Evolutionary conservation across 2,329 filamentous ascomycete genomes (phyloP), one percentile per base, ranked within the genome.

Genomic region (Claviceps sorghi): DNA sequence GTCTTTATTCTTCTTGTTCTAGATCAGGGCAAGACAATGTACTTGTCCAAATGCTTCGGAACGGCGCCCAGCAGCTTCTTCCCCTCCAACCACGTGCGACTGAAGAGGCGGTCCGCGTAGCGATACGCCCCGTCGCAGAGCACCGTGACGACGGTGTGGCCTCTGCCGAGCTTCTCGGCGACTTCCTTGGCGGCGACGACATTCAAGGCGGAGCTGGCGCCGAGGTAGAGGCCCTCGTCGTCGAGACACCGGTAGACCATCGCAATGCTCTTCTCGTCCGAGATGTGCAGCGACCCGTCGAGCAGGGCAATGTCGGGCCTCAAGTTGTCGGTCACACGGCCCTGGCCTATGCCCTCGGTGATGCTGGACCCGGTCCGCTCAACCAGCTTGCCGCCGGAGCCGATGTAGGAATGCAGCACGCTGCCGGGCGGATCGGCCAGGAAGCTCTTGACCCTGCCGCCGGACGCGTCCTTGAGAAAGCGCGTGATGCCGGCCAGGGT

Each of bases 191-290:
- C 93, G 1, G 93, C 93, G 7, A 91, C 93, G 15, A 98, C 93
- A 65, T 98, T 98, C 62, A 98, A 73, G 54, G 88, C 86, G 26
- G 88, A 95, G 71, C 88, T 95, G 40, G 93, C 93, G 56, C 93
- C 93, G 2, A 98, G 77, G 67, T 98, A 98, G 50, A 98, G 71
- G 2, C 93, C 93, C 67, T 98, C 93, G 70, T 97, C 89, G 62
- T 97, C 90, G 57, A 98, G 74, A 64, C 91, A 95, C 58, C 91
- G 77, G 72, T 97, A 98, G 45, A 98, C 88, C 93, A 96, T 97
- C 69, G 87, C 88, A 60, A 98, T 91, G 62, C 83, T 94, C 79
- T 95, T 90, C 72, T 93, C 89, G 65, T 98, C 93, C 55, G 81
- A 78, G 59, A 98, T 88, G 65, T 83, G 77, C 61, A 98, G 64